Percentiles rank a stretch among this genome's conserved stretches.
Conservation (phyloP, 164 flowering plant genomes). For the Vitis rupestris region DNA sequence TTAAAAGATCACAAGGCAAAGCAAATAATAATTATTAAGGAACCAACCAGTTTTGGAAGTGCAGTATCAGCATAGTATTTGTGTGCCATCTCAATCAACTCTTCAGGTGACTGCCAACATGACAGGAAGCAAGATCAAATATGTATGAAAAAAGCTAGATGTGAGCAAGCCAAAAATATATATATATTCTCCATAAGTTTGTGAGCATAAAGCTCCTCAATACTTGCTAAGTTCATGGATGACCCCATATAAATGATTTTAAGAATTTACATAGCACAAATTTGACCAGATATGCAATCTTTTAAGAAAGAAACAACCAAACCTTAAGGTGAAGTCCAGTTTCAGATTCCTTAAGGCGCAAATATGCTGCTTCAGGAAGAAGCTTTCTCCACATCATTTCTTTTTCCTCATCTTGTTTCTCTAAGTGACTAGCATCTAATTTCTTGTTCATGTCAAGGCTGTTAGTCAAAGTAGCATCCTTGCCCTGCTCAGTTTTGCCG, state of each 20-base stretch:
- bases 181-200: background rate
- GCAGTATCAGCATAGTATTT: constrained; percentile 81
- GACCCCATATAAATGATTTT: too few relatives aligned
- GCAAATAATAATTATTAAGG: background rate
- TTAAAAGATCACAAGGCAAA: background rate
- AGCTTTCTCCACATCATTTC: constrained; percentile 57
- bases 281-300: background rate
- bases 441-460: constrained; percentile 35
- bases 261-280: background rate
- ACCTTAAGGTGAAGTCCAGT: constrained; percentile 96
- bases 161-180: background rate
- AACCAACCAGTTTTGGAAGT: constrained; percentile 85
- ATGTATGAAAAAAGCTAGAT: background rate
- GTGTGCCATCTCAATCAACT: constrained; percentile 93
- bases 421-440: constrained; percentile 29
- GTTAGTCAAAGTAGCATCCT: constrained; percentile 32
- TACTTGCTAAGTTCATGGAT: background rate
- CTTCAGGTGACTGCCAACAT: constrained; percentile 66
- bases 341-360: constrained; percentile 82
- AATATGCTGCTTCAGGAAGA: constrained; percentile 70
- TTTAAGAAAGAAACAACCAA: constrained; percentile 13
- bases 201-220: background rate
- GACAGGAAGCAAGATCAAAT: constrained; percentile 4
- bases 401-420: constrained; percentile 52
- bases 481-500: constrained; percentile 43